Evolutionary conservation across 192 early-diverging fungal species (phyloP), one percentile per base, ranked within the genome.

Genomic region (Gamsiella multidivaricata): DNA sequence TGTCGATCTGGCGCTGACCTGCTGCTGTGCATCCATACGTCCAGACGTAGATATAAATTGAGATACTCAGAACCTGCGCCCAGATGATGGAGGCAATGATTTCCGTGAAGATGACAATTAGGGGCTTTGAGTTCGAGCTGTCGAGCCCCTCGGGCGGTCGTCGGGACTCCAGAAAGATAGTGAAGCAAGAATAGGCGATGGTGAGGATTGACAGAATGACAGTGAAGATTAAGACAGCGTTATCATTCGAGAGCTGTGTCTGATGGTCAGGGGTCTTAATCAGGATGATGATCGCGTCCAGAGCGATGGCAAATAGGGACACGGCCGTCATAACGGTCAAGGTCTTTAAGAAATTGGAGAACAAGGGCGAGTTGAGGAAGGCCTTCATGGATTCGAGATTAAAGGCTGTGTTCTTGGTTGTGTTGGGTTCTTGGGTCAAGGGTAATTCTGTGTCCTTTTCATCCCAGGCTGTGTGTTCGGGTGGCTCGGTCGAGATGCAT

Each of bases 1-100:
- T 31, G 8, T 52, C 22, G 6, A 78, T 29, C n/a, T 66, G 56
- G 3, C 31, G 37, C n/a, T 47, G 45, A 20, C 65, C 61, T 1
- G 51, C 66, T 10, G 23, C 47, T 8, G 65, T 69, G 37, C 74
- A 78, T 0, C 74, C 65, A 58, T 63, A 78, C 15, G 74, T 78
- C 74, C 74, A 78, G 33, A 78, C 64, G 54, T 78, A 78, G 46
- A 78, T 78, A 23, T 78, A 78, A 47, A 78, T 78, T 0, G 74
- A 46, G 8, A 78, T 41, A 15, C 65, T 64, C 29, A 78, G 28
- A 11, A 78, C 47, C 42, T 78, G 74, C 20, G 74, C 53, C 74
- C 74, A 78, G 12, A 78, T n/a, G 17, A 78, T 69, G 0, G 65
- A 78, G 8, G 65, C 74, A 50, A 78, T 69, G 60, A 78, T 78